Evolutionary conservation across 352 stramenopile species (phyloP).

Genomic region (Phytophthora pistaciae): DNA sequence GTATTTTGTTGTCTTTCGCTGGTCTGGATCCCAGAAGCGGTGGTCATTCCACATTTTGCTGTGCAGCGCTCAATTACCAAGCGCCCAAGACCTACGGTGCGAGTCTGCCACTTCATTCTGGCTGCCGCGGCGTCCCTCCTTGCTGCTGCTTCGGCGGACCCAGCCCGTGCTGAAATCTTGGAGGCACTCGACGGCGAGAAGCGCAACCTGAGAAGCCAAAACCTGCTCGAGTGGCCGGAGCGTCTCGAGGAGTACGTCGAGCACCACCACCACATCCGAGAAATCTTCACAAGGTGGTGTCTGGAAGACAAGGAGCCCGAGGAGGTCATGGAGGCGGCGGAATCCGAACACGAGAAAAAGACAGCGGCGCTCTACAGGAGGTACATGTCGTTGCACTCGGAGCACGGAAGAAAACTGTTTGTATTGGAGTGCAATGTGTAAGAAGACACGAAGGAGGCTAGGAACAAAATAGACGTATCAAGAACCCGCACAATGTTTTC

Average conservation of each 20-base stretch:
- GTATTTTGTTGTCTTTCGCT: not conserved
- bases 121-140: not conserved
- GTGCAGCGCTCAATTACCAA: too few species aligned
- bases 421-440: conserved; percentile 20
- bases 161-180: not conserved
- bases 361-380: conserved; percentile 8
- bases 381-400: not conserved
- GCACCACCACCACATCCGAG: conserved; percentile 19
- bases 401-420: conserved; percentile 10
- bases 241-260: conserved; percentile 18
- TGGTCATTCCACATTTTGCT: conserved; percentile 5
- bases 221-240: conserved; percentile 15
- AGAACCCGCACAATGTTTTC: not conserved
- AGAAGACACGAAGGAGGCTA: not conserved
- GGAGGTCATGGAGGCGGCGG: conserved; percentile 1
- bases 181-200: not conserved
- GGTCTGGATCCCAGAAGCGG: not conserved
- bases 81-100: conserved; percentile 9
- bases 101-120: conserved; percentile 2
- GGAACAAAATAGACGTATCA: not conserved
- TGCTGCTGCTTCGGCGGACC: conserved; percentile 1
- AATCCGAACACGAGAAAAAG: not conserved
- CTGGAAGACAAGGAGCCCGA: conserved; percentile 18
- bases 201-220: conserved; percentile 18
- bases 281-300: conserved; percentile 22